phyloP scores from a whole-genome alignment of 1,284 basidiomycete species.

The Leccinum angustisporum region DNA sequence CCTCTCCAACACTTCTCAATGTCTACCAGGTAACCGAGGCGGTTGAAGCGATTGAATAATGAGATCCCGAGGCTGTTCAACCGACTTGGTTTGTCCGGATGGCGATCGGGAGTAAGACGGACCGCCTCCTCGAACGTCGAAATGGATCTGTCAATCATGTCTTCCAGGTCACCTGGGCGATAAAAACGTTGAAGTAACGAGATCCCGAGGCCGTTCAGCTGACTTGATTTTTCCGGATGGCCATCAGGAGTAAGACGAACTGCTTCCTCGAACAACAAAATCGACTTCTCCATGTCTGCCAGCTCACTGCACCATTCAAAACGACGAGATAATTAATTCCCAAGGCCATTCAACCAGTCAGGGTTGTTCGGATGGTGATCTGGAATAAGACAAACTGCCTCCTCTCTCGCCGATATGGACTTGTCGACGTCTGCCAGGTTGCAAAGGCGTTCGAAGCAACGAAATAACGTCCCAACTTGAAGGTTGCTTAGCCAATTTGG shows the following conservation, averaged over 20 bases:
- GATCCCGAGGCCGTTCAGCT: neutral
- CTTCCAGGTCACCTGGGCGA: neutral
- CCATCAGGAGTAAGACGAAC: neutral
- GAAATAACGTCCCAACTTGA: neutral
- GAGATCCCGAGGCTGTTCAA: neutral
- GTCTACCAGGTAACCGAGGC: neutral
- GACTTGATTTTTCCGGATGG: neutral
- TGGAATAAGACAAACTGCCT: neutral
- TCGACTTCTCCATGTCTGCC: neutral
- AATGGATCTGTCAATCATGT: neutral
- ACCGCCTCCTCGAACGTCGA: neutral
- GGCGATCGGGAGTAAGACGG: neutral
- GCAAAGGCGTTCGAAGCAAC: neutral
- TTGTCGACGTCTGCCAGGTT: neutral
- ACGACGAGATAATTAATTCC: neutral
- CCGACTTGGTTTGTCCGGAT: neutral
- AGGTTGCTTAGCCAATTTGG: neutral
- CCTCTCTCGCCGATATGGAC: neutral
- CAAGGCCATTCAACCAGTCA: neutral
- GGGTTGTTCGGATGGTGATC: neutral
- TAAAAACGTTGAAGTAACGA: neutral
- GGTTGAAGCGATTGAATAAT: neutral
- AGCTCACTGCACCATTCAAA: neutral
- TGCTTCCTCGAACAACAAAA: neutral
- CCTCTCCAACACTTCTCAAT: neutral